Conservation (phyloP, 352 stramenopile genomes). For the Phytophthora sansomeana region DNA sequence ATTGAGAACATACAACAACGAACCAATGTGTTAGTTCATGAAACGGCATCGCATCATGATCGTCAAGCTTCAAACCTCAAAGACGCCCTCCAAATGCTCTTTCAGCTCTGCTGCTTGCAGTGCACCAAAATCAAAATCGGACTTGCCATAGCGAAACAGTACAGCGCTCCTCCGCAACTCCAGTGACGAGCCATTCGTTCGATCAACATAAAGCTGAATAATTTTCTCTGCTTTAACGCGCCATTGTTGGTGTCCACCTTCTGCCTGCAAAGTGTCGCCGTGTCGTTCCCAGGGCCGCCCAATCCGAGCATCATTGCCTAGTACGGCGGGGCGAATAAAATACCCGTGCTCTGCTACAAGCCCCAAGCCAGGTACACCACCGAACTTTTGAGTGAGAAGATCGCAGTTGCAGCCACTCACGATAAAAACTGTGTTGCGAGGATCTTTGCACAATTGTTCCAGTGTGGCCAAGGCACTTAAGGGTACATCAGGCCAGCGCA, state of each 20-base stretch:
- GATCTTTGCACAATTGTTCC: slow-evolving; percentile 93
- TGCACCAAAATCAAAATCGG: slow-evolving; percentile 98
- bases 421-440: slow-evolving; percentile 98
- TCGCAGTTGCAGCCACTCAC: slow-evolving; percentile 97
- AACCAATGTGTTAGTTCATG: neutral
- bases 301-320: slow-evolving; percentile 77
- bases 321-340: slow-evolving; percentile 87
- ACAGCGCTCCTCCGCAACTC: slow-evolving; percentile 98
- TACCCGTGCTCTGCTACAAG: slow-evolving; percentile 99
- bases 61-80: slow-evolving; percentile 56
- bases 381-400: slow-evolving; percentile 95
- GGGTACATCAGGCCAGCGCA: slow-evolving; percentile 81
- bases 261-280: slow-evolving; percentile 65
- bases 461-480: slow-evolving; percentile 82
- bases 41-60: neutral
- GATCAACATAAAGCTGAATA: slow-evolving; percentile 98
- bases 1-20: slow-evolving; percentile 5
- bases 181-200: slow-evolving; percentile 98
- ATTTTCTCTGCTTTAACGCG: slow-evolving; percentile 95
- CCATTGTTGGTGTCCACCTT: slow-evolving; percentile 87
- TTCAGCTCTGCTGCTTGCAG: slow-evolving; percentile 98
- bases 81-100: slow-evolving; percentile 95
- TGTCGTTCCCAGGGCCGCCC: slow-evolving; percentile 75
- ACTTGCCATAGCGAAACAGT: slow-evolving; percentile 98
- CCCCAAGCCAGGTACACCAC: slow-evolving; percentile 95